phyloP scores from a whole-genome alignment of 2,329 filamentous ascomycete species.

The Ramularia endophylla region DNA sequence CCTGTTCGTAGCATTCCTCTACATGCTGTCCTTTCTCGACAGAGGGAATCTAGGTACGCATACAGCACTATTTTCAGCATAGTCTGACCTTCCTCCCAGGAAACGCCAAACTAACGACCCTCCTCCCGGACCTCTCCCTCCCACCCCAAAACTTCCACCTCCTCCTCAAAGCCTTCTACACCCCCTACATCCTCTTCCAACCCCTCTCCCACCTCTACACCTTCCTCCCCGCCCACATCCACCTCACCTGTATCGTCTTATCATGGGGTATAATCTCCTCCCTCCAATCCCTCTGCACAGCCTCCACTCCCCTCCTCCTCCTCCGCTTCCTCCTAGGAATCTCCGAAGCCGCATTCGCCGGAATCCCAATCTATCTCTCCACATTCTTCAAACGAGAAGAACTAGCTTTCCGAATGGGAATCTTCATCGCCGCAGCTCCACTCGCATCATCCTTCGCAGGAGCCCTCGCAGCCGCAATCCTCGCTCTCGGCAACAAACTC shows the following conservation, averaged over 20 bases:
- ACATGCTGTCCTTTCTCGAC: conserved; percentile 80
- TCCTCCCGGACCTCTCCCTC: conserved; percentile 50
- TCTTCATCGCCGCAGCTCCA: conserved; percentile 73
- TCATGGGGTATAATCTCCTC: conserved; percentile 77
- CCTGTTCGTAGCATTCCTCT: conserved; percentile 73
- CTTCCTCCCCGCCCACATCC: conserved; percentile 55
- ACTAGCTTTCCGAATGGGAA: conserved; percentile 74
- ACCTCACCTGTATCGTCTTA: conserved; percentile 59
- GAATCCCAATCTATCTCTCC: conserved; percentile 59
- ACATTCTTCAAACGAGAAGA: conserved; percentile 63
- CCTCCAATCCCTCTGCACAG: conserved; percentile 51
- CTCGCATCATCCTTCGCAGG: conserved; percentile 65
- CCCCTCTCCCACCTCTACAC: conserved; percentile 58
- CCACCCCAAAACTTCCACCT: conserved; percentile 54
- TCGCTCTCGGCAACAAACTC: conserved; percentile 57
- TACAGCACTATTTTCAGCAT: no score
- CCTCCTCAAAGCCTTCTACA: conserved; percentile 58
- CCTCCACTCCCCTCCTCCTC: conserved; percentile 53
- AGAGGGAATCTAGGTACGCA: conserved; percentile 61
- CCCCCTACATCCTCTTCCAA: conserved; percentile 59
- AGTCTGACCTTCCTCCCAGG: conserved; percentile 31
- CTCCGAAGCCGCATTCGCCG: conserved; percentile 58
- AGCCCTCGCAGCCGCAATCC: conserved; percentile 71
- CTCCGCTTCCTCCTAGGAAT: conserved; percentile 54
- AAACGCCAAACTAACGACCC: conserved; percentile 57